Evolutionary conservation across 345 rosid species (phyloP), one percentile per base, ranked within the genome.

Genomic region (Aethionema arabicum): DNA sequence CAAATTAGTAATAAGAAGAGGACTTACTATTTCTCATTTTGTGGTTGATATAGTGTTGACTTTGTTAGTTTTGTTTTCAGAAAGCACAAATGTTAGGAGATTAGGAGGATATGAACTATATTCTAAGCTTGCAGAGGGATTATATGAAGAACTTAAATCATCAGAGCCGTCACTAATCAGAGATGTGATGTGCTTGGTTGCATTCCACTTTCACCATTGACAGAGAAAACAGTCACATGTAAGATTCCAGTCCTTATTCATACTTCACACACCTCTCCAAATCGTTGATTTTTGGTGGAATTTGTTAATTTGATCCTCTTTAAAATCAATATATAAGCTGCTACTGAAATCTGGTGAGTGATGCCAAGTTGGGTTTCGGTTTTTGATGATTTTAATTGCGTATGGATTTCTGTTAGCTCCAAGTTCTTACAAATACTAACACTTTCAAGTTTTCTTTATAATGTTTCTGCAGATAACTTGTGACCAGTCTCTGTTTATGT

Each of bases 401-500:
- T 40, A 8, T 37, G 40, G 11, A 3, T 6, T 6, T 6, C 44
- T 8, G 10, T 40, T 21, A 21, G 27, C 44, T 40, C 44, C 11
- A 6, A 8, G 10, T 40, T 40, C n/a, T 8, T 40, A 1, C 44
- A 4, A n/a, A 11, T 37, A 12, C 12, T 67, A 38, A 66, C 56
- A 11, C 29, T 41, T 41, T 21, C 1, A 21, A 32, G 41, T 29
- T 21, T 13, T 12, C 32, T 6, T 11, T 33, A 47, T 56, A 9
- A 40, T 40, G 27, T 13, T 32, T 32, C 31, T 58, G 15, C 61
- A 37, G 73, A 53, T 61, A 45, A 60, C 60, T 45, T 59, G 38
- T 52, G 51, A 54, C 3, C 47, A 29, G 35, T 60, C 58, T 12
- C 42, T 52, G 61, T 70, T 55, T 70, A 70, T 62, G 74, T 70